Evolutionary conservation across 805 yeast genomes (phyloP), one percentile per base, ranked within the genome.

Genomic region (Kazachstania taianensis): DNA sequence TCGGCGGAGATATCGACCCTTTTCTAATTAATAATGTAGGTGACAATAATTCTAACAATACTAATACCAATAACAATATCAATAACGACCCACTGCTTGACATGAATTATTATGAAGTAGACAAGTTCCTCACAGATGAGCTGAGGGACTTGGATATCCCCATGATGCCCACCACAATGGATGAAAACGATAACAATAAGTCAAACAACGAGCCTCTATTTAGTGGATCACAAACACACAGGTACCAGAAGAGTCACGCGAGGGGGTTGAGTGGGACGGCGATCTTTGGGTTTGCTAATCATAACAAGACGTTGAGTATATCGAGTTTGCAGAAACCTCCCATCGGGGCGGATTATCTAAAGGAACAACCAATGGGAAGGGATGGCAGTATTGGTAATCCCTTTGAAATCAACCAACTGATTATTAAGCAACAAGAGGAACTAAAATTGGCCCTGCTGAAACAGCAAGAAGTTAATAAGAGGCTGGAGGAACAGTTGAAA

Each of bases 241-340:
- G 33, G 10, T 18, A 13, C 13, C 7, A 17, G 7, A 20, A 12
- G 9, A 18, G 25, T 19, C 89, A 81, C 51, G 58, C 69, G 36
- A 70, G 83, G 44, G 73, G 75, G 39, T 65, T 72, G 14, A 78
- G 86, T 61, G 94, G 94, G 10, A 78, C 89, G 4, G 89, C 82
- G 2, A 81, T 81, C 19, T 81, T 81, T 56, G 94, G 94, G 0
- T 81, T 71, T 45, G 61, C 67, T 7, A 75, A 73, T 31, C 87
- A 81, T 52, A 68, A 69, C 40, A 71, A 73, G 39, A 79, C 75
- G 32, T 55, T 81, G 25, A 73, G 82, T 2, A 68, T 81, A 30
- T 70, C 76, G 5, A 81, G 80, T 9, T 28, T 45, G 17, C 48
- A 45, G 33, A 46, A 39, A 32, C 30, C 36, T n/a, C 31, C 38